phyloP scores from a whole-genome alignment of 306 rosid species.

The Purshia tridentata region DNA sequence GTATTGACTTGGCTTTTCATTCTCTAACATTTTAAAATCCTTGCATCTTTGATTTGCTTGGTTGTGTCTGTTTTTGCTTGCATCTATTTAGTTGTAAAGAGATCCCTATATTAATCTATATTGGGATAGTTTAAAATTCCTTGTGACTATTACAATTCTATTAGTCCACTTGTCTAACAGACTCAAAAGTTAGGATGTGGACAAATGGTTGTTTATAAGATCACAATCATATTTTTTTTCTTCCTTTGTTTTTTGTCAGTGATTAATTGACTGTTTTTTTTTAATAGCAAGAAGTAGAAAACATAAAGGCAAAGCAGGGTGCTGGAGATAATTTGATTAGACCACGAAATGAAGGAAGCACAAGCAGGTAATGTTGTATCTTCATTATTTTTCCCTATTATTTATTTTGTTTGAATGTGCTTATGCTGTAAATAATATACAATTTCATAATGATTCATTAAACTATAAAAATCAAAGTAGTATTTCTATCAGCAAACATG shows the following conservation, averaged over 20 bases:
- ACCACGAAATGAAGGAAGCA: conserved; percentile 43
- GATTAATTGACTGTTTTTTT: conserved; percentile 21
- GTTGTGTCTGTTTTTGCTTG: not conserved
- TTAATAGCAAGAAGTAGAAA: conserved; percentile 70
- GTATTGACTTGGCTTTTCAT: not conserved
- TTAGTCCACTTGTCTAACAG: not conserved
- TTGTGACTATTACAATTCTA: not conserved
- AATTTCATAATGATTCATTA: not conserved
- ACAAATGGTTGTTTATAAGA: not conserved
- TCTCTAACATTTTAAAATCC: not conserved
- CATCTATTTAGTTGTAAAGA: not conserved
- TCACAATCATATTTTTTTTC: not conserved
- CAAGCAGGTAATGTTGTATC: conserved; percentile 52
- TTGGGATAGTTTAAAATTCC: not conserved
- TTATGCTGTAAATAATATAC: too few relatives aligned
- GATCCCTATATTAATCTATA: not conserved
- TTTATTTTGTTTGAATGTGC: not conserved
- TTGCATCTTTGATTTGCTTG: not conserved
- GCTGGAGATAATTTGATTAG: conserved; percentile 35
- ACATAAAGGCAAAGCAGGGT: conserved; percentile 42
- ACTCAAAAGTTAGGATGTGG: not conserved
- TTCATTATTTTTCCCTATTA: not conserved
- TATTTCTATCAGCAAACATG: not conserved
- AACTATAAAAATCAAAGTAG: not conserved
- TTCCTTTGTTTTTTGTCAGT: conserved; percentile 4